phyloP scores from a whole-genome alignment of 2,329 filamentous ascomycete species.

The Neonectria magnoliae region DNA sequence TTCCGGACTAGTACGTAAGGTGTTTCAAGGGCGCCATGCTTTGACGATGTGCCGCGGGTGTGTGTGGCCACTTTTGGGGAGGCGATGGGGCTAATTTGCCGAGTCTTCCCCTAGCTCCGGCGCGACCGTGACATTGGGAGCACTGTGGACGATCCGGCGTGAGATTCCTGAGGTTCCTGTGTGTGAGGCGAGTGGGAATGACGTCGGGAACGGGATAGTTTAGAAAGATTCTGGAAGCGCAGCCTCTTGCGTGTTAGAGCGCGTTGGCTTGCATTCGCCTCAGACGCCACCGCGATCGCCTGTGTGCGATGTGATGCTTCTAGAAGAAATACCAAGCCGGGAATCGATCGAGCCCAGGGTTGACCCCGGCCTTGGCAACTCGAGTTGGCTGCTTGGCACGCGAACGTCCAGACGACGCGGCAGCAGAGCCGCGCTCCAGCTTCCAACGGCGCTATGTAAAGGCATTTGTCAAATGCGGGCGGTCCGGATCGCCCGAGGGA shows the following conservation, averaged over 20 bases:
- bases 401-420: background rate
- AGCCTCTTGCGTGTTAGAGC: background rate
- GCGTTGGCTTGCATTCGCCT: background rate
- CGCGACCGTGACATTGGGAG: conserved; percentile 4
- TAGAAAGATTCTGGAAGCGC: background rate
- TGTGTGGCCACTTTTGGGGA: conserved; percentile 13
- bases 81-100: conserved; percentile 11
- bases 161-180: no score
- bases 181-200: background rate
- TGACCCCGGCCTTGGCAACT: conserved; percentile 20
- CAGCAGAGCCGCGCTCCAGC: conserved; percentile 3
- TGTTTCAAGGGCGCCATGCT: conserved; percentile 16
- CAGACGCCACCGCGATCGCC: background rate
- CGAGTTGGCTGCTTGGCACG: conserved; percentile 8
- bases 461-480: conserved; percentile 12
- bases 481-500: conserved; percentile 10
- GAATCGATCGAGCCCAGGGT: conserved; percentile 22
- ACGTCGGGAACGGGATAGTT: background rate
- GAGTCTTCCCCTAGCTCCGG: conserved; percentile 15
- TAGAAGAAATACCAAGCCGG: background rate
- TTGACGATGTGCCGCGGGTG: background rate
- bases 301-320: background rate
- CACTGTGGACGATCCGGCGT: background rate
- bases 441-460: background rate
- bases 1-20: conserved; percentile 13